phyloP scores from a whole-genome alignment of 2,329 filamentous ascomycete genomes.

The Diaporthe caulivora region DNA sequence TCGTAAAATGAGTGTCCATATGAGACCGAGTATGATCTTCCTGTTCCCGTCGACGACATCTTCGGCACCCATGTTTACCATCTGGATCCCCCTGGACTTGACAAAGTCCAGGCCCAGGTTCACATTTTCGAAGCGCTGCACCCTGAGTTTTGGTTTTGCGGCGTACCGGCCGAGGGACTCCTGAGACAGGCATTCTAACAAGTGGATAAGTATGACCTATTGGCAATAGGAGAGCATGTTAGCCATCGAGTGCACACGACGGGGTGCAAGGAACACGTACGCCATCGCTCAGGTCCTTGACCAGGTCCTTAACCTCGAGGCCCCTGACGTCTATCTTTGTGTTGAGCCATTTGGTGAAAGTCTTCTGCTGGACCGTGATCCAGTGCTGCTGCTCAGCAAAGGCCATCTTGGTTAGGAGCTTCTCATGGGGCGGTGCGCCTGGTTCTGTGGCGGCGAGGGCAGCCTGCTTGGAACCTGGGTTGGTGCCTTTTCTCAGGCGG shows the following conservation, averaged over 20 bases:
- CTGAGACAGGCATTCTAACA: slow-evolving; percentile 94
- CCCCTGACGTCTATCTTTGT: slow-evolving; percentile 87
- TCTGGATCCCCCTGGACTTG: slow-evolving; percentile 84
- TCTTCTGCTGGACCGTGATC: slow-evolving; percentile 94
- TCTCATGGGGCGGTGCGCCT: slow-evolving; percentile 58
- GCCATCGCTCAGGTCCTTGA: slow-evolving; percentile 91
- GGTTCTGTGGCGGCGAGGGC: slow-evolving; percentile 53
- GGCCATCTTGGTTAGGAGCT: slow-evolving; percentile 70
- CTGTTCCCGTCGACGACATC: slow-evolving; percentile 98
- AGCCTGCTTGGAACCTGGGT: slow-evolving; percentile 48
- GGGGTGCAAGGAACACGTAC: slow-evolving; percentile 66
- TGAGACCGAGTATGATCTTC: slow-evolving; percentile 96
- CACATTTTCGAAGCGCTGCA: slow-evolving; percentile 98
- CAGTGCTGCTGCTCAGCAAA: slow-evolving; percentile 75
- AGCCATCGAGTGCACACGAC: slow-evolving; percentile 1
- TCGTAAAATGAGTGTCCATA: slow-evolving; percentile 97
- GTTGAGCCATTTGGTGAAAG: slow-evolving; percentile 99
- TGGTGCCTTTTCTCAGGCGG: slow-evolving; percentile 47
- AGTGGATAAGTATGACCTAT: slow-evolving; percentile 93
- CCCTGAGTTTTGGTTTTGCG: slow-evolving; percentile 93
- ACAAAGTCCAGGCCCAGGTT: slow-evolving; percentile 96
- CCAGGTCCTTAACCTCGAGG: slow-evolving; percentile 87
- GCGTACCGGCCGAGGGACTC: slow-evolving; percentile 98
- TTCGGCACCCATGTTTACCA: slow-evolving; percentile 98
- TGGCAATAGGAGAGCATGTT: slow-evolving; percentile 13